These are phyloP conservation scores for Immersiporthe knoxdaviesiana DNA, from an alignment of 2,329 filamentous ascomycete genomes.

Conservation along the genomic window DNA sequence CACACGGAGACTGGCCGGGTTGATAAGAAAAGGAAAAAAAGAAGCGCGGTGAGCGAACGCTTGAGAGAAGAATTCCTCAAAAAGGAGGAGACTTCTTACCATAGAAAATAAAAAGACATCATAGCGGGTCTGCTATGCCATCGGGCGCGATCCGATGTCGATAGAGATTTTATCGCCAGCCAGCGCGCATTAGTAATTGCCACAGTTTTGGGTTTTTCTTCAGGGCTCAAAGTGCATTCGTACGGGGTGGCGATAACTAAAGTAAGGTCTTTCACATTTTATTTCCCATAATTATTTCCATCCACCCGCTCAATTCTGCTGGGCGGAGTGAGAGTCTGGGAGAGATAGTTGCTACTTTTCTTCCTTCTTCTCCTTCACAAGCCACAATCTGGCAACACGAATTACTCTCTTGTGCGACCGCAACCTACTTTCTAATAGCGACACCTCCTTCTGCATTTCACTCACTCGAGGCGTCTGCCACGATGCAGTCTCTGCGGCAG, in stretches of 20 bases:
- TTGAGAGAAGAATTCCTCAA: neutral
- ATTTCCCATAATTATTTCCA: neutral
- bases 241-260: neutral
- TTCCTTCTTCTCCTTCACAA: neutral
- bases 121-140: neutral
- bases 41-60: neutral
- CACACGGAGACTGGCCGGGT: neutral
- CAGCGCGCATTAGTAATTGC: neutral
- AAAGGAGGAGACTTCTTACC: neutral
- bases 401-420: neutral
- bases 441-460: neutral
- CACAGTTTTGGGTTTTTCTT: neutral
- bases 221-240: neutral
- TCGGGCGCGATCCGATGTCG: slow-evolving; percentile 2
- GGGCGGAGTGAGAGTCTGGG: neutral
- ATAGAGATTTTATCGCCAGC: neutral
- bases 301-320: neutral
- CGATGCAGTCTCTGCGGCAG: slow-evolving; percentile 35
- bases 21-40: too few species aligned
- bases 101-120: neutral
- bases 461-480: neutral
- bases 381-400: neutral
- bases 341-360: too few species aligned
- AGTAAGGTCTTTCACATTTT: neutral
- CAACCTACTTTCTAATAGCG: neutral